Evolutionary conservation across 768 basidiomycete species (phyloP).

Genomic region (Butyriboletus loyo): DNA sequence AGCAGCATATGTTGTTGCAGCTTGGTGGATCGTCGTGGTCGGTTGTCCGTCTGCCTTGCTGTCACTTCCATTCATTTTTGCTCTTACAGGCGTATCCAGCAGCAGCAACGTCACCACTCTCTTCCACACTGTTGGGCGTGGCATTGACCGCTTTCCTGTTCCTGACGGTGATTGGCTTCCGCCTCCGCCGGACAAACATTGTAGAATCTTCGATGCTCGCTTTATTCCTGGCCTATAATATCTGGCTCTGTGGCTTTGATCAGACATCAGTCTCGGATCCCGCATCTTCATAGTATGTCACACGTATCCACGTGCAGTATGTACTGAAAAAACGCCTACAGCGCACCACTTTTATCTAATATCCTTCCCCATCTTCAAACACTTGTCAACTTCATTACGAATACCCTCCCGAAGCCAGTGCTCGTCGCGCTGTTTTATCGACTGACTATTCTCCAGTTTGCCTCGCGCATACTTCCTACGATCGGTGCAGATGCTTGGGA

Average conservation of each 20-base stretch:
- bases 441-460: constrained; percentile 74
- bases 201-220: constrained; percentile 88
- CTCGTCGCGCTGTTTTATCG: constrained; percentile 78
- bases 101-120: constrained; percentile 78
- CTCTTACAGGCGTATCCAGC: constrained; percentile 68
- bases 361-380: constrained; percentile 80
- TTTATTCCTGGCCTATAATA: constrained; percentile 84
- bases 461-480: constrained; percentile 78
- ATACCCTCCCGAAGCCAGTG: constrained; percentile 83
- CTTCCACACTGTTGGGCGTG: constrained; percentile 85
- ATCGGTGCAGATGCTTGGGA: constrained; percentile 84
- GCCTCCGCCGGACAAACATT: constrained; percentile 83
- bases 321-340: constrained; percentile 29
- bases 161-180: constrained; percentile 89
- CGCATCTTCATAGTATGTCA: constrained; percentile 71
- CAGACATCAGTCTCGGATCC: constrained; percentile 69
- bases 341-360: constrained; percentile 73
- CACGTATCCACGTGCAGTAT: neutral
- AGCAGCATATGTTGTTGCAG: constrained; percentile 74
- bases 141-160: constrained; percentile 88
- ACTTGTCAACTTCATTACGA: constrained; percentile 74
- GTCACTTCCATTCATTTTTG: constrained; percentile 9
- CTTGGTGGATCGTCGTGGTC: constrained; percentile 84
- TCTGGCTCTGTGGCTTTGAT: constrained; percentile 87
- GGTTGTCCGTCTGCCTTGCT: constrained; percentile 30